Evolutionary conservation across 208 protist genomes (phyloP).

Genomic region (Trypanosoma boissoni): DNA sequence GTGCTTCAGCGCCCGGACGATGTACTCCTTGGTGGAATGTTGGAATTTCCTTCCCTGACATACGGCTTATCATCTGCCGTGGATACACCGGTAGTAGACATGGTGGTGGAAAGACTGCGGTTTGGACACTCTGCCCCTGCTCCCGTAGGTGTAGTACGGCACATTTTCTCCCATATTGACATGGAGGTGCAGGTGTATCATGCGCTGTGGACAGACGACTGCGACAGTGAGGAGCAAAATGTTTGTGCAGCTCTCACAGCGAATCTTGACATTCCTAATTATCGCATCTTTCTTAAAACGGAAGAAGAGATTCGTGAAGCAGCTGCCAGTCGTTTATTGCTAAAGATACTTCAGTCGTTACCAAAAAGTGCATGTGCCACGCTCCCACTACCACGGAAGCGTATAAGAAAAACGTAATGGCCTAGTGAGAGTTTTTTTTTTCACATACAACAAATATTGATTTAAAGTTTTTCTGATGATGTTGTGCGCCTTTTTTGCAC

Average conservation of each 20-base stretch:
- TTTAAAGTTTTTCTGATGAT: no score
- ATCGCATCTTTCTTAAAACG: conserved; percentile 49
- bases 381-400: conserved; percentile 3
- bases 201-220: conserved; percentile 32
- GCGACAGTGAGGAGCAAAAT: conserved; percentile 4
- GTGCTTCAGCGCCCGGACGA: conserved; percentile 50
- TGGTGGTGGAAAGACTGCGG: conserved; percentile 4
- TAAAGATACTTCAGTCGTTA: conserved; percentile 51
- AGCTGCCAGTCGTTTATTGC: conserved; percentile 56
- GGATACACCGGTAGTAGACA: conserved; percentile 2
- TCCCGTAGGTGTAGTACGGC: conserved; percentile 39
- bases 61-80: background rate
- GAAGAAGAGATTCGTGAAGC: conserved; percentile 35
- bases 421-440: no score
- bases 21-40: conserved; percentile 80
- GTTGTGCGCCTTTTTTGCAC: no score
- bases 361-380: background rate
- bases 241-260: conserved; percentile 22
- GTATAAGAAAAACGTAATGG: conserved; percentile 4
- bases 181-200: conserved; percentile 72
- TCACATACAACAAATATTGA: no score
- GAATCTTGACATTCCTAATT: conserved; percentile 12
- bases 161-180: conserved; percentile 85
- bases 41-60: conserved; percentile 63
- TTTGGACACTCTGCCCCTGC: background rate